Evolutionary conservation across 768 basidiomycete genomes (phyloP), one percentile per base, ranked within the genome.

Genomic region (Leccinum subgranulosum): DNA sequence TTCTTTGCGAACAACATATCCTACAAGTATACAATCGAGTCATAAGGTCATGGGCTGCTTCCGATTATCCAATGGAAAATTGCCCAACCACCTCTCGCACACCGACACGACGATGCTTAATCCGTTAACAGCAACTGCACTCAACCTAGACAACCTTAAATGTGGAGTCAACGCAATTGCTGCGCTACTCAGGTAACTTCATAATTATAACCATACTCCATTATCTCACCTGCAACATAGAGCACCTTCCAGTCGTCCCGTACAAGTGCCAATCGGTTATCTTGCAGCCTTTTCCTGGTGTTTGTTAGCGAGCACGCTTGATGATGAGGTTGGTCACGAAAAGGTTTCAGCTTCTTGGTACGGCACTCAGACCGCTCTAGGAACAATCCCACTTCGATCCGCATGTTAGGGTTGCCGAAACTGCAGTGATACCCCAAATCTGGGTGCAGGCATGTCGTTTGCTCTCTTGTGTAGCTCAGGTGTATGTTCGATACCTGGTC

Each of bases 231-330:
- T 51, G 27, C 15, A 28, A 5, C 36, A 3, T 58, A 91, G 88
- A 48, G 74, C 84, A 12, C 70, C 78, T 3, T 76, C 78, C 2
- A 76, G 79, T 46, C 82, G 91, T 9, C 84, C 88, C 17, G 84
- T 93, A 0, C 77, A 80, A 60, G 66, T 93, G 9, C 90, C 92
- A 1, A 64, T 90, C n/a, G 91, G 89, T 4, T 66, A 75, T 39
- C 63, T 92, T 17, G 76, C 80, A 12, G 77, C 79, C 46, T 79
- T 92, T 31, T 76, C 78, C 25, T 66, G 74, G 25, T 76, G 80
- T 9, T 73, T 92, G 17, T 64, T 85, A 65, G 73, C 66, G 69
- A 83, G 72, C 43, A 76, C 78, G 10, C 63, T 53, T 17, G 80
- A 85, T 10, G 82, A 81, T 19, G 72, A 75, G 65, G 81, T 56